A percentile compares a stretch with the other conserved stretches of the same genome.
Evolutionary conservation across 257 asterid genomes (phyloP).

Genomic region (Capsicum pubescens): DNA sequence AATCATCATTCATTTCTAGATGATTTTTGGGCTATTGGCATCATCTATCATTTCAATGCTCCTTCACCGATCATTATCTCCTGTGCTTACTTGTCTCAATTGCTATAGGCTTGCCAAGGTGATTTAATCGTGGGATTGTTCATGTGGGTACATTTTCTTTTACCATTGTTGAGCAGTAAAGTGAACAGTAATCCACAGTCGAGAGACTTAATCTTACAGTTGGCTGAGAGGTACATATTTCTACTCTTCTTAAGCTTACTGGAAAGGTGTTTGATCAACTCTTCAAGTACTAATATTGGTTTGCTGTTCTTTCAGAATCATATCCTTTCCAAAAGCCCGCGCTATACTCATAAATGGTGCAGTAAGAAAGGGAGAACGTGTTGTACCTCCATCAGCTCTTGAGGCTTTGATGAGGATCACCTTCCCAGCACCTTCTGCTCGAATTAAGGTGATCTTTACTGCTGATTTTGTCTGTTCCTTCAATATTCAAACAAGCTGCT

Average conservation of each 20-base stretch:
- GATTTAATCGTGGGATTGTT: constrained; percentile 78
- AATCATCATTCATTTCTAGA: neutral
- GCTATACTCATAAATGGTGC: constrained; percentile 63
- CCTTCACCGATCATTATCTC: neutral
- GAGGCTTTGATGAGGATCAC: constrained; percentile 65
- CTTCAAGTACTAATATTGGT: neutral
- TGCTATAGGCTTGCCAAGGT: constrained; percentile 69
- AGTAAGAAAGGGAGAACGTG: constrained; percentile 79
- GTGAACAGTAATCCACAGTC: constrained; percentile 69
- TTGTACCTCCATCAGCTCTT: constrained; percentile 75
- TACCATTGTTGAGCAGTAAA: constrained; percentile 77
- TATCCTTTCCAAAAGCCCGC: constrained; percentile 75
- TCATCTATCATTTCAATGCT: constrained; percentile 18
- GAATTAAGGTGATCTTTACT: constrained; percentile 62
- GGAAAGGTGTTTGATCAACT: neutral
- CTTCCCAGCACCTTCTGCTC: constrained; percentile 70
- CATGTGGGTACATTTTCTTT: constrained; percentile 68
- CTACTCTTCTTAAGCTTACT: neutral
- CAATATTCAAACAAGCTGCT: neutral
- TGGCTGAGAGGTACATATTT: constrained; percentile 67
- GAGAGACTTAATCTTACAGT: constrained; percentile 83
- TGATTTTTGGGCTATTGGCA: neutral
- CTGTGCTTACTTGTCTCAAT: constrained; percentile 23
- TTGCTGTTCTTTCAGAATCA: constrained; percentile 51
- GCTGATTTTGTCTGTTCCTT: neutral